Evolutionary conservation across 2,329 filamentous ascomycete species (phyloP), one percentile per base, ranked within the genome.

Genomic region (Aspergillus sp.): DNA sequence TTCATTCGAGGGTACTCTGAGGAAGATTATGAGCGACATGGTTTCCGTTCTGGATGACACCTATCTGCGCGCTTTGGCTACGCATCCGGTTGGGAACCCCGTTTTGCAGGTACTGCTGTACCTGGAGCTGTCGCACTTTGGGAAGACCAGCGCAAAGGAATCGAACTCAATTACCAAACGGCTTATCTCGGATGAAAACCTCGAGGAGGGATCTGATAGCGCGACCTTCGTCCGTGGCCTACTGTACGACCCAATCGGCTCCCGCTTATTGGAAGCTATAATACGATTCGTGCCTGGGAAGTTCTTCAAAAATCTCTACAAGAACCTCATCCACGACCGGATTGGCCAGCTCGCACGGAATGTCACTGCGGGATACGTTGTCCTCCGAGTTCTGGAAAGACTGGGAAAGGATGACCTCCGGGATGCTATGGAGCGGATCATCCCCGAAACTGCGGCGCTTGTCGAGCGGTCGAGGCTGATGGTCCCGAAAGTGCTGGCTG

Each of bases 61-160:
- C 3, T 82, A 86, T 48, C 71, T 96, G 16, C 78, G 86, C 16
- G 78, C 91, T 2, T 68, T 98, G 35, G 85, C 89, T 1, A 86
- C 79, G 13, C 89, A 96, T 51, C 85, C 84, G 4, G 83, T 89
- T 1, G 91, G 86, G 29, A 95, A 94, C 50, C 91, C 91, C 0
- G 82, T 86, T 1, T 69, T 98, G n/a, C 91, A 96, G 55, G 72
- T 96, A 1, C 68, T 98, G 17, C 67, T 98, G 3, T 84, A 88
- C 52, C 68, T 98, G 11, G 91, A 98, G 51, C 74, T 96, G 29
- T 73, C 78, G 0, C 68, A 82, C 37, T 81, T 82, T 43, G 75
- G 75, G 31, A 82, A 84, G 44, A 68, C 72, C 34, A 76, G 76
- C 41, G 73, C 69, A 3, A 77, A 76, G 42, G 74, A 82, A 41